Evolutionary conservation across 2,329 filamentous ascomycete genomes (phyloP), one percentile per base, ranked within the genome.

Genomic region (Trematosphaeria pertusa): DNA sequence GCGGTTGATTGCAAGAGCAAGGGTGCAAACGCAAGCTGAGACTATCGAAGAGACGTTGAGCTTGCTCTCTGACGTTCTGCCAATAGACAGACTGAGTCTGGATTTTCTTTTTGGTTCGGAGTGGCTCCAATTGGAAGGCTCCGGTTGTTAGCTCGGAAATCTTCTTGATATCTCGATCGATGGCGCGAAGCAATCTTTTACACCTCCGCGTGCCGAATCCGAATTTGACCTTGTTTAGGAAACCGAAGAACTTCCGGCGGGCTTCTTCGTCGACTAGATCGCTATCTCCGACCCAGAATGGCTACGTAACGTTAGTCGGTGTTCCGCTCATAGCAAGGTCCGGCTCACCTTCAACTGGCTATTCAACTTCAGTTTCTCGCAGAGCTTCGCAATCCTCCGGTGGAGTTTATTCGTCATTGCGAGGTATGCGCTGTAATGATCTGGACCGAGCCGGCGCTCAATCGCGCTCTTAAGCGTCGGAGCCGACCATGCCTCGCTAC

Each of bases 81-180:
- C 50, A 53, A 34, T 46, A 50, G 17, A 17, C 17, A n/a, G 42
- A 50, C 17, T 50, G 41, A 2, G 36, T 9, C 7, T 14, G 15
- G 11, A 32, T 39, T 20, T 37, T 43, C 30, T 34, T 46, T n/a
- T 53, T 43, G 2, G 19, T 21, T 2, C 37, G 22, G 9, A 50
- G 19, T 6, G 43, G 35, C 20, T 53, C 46, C 3, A 53, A 43
- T 15, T 50, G 24, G 7, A 43, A 24, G 11, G 43, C 47, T 11
- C 47, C 32, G 5, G 33, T 28, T 12, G 43, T 48, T 14, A 54
- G 24, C 19, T 37, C 48, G 5, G 31, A 47, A 2, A 54, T 33
- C 19, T 42, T 47, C 14, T 50, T 40, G 19, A 54, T 54, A 15
- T 54, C 43, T 17, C 35, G n/a, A 31, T 44, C 44, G 18, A 54